Evolutionary conservation across 2,329 filamentous ascomycete species (phyloP), one percentile per base, ranked within the genome.

Genomic region (Exophiala sp.): DNA sequence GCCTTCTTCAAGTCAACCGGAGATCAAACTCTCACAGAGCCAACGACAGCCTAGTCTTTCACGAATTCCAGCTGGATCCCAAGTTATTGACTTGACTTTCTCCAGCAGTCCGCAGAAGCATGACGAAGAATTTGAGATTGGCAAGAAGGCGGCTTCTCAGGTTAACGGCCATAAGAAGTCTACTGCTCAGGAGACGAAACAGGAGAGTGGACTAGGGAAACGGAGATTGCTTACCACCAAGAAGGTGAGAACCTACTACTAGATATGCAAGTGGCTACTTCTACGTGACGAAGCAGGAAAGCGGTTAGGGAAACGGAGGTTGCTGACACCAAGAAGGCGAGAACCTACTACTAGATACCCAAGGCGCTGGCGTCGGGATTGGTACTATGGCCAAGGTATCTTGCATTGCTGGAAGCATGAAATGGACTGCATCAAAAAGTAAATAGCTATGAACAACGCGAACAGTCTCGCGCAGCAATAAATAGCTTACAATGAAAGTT

Each of bases 31-130:
- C 23, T 55, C 53, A 2, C 46, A 58, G 27, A 60, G 53, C 22
- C 53, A 57, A 29, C 32, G 13, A 16, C 35, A 52, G 21, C 22
- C 32, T 18, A 27, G 38, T 14, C 22, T 59, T 19, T 55, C 52
- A 18, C 58, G 60, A 40, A 54, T 61, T 13, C 56, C 61, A 8
- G 35, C 52, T 9, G 51, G 49, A 19, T 56, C 62, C 21, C 56
- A 61, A 30, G 44, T 69, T 23, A 62, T 70, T 24, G 68, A 70
- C 48, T 55, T 71, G 37, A 71, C 68, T 7, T 56, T 62, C n/a
- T 65, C 64, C 10, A 70, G 67, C 50, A 53, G 49, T 32, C 48
- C 57, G 7, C 7, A n/a, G 13, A 46, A 27, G 13, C 46, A 53
- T 19, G 34, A 37, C 13, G 34, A 19, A 19, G 34, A 37, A 1